Conservation (phyloP, 2,329 filamentous ascomycete species). For the Trichoderma sp. region DNA sequence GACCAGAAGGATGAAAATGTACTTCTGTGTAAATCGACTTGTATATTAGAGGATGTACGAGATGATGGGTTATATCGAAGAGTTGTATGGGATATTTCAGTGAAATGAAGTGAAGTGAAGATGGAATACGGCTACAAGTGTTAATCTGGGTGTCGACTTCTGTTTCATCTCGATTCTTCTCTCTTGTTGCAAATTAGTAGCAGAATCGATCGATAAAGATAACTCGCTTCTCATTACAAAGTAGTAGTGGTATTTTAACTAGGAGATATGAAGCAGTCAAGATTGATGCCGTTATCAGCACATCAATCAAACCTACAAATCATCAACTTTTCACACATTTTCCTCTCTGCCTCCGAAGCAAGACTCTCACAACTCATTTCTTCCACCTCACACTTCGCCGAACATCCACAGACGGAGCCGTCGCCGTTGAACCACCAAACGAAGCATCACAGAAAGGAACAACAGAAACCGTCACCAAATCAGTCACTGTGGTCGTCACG, state of each 20-base stretch:
- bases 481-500: constrained; percentile 8
- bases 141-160: background rate
- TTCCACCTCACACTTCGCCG: background rate
- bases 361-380: background rate
- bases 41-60: constrained; percentile 31
- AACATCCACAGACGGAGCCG: background rate
- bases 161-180: background rate
- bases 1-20: constrained; percentile 8
- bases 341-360: background rate
- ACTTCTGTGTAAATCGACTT: constrained; percentile 25
- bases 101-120: background rate
- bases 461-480: background rate
- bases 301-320: background rate
- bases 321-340: background rate
- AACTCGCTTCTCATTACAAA: background rate
- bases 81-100: background rate
- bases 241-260: too few species aligned
- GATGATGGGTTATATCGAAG: constrained; percentile 21
- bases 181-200: background rate
- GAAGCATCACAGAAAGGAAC: background rate
- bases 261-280: background rate
- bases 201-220: background rate
- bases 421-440: background rate
- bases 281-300: background rate
- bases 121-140: background rate